Evolutionary conservation across 1,284 basidiomycete species (phyloP).

Genomic region (Pseudozyma hubeiensis): DNA sequence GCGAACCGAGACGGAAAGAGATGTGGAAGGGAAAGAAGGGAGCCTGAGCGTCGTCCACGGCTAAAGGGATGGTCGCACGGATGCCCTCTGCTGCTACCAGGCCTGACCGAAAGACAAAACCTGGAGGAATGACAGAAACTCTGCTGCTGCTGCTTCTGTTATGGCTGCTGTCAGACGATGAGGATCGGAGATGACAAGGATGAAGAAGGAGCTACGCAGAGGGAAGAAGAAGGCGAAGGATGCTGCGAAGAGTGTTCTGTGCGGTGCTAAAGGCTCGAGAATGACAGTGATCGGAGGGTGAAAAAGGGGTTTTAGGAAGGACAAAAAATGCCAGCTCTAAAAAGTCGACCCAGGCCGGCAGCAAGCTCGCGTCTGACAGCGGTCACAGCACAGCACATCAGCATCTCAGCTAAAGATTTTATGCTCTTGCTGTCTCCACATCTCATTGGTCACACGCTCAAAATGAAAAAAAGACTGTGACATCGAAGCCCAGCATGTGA

Average conservation of each 20-base stretch:
- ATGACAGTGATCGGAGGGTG: constrained; percentile 49
- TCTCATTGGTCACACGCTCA: constrained; percentile 4
- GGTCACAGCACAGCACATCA: not conserved
- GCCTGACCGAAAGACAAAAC: not conserved
- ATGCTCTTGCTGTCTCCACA: not conserved
- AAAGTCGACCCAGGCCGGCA: not conserved
- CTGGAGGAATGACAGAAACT: not conserved
- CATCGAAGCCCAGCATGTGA: too few relatives aligned
- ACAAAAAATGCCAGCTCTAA: not conserved
- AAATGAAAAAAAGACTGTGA: not conserved
- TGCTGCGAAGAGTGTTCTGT: not conserved
- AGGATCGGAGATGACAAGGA: constrained; percentile 1
- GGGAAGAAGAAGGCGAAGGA: not conserved
- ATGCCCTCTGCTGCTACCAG: too few relatives aligned
- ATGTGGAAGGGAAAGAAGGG: constrained; percentile 1
- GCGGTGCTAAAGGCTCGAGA: not conserved
- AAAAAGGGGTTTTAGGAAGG: constrained; percentile 27
- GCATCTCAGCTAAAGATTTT: not conserved
- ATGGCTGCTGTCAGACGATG: not conserved
- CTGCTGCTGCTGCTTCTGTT: constrained; percentile 3
- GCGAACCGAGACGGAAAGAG: not conserved
- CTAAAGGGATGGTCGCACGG: too few relatives aligned
- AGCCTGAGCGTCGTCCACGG: not conserved
- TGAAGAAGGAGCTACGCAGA: not conserved
- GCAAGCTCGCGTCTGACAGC: not conserved